Evolutionary conservation across 106 monocot genomes (phyloP), one percentile per base, ranked within the genome.

Genomic region (Triglochin maritima): DNA sequence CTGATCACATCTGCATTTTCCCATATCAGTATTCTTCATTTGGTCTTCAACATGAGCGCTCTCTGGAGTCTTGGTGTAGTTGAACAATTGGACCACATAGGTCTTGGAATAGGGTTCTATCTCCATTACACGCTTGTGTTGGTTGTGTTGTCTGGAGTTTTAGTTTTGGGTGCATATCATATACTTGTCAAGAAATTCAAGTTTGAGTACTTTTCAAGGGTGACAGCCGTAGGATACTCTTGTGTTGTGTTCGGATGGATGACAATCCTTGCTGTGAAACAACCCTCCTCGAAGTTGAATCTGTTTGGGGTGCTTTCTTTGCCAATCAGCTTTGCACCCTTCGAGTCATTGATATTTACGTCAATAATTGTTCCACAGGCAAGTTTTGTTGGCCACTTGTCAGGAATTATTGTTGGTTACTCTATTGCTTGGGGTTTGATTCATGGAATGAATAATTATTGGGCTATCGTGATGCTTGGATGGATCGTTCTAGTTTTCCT

Each of bases 191-290:
- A 88, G 56, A 90, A 73, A 67, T 85, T 95, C 42, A 85, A 85
- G 71, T 55, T 95, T n/a, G 95, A 95, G 54, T 83, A 90, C 67
- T 95, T 85, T 61, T 76, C 81, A 46, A 76, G 87, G 62, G 95
- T 90, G 52, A 90, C 90, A 0, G 85, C 90, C 2, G 90, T 90
- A 3, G 95, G 95, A 10, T 90, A 95, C 60, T 95, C 95, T 0
- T 90, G 90, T 49, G 95, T 95, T 9, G 90, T 95, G 5, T 95
- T 95, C 64, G 95, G 95, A 5, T 95, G 95, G 95, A 95, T 95
- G 95, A 95, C 95, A 2, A 95, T 95, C 41, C 87, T 95, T 62
- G 87, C 95, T 0, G 85, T 81, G 29, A 95, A 90, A 70, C 90
- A 95, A 46, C 90, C 90, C 5, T 90, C 90, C 1, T 81, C 90